Evolutionary conservation across 2,329 filamentous ascomycete species (phyloP).

Genomic region (Clonostachys rosea): DNA sequence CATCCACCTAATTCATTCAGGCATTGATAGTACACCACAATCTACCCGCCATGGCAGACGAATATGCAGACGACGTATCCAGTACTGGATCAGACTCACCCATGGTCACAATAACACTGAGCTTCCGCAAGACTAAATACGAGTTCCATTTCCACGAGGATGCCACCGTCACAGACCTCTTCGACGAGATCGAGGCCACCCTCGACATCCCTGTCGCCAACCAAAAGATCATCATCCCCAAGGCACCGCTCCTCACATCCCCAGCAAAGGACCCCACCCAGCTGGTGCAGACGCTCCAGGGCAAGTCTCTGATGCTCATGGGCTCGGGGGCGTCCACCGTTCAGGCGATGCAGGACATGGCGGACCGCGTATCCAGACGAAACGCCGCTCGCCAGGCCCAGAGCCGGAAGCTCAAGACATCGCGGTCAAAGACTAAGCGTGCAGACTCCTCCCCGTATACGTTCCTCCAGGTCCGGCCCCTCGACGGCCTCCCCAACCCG

Average conservation of each 20-base stretch:
- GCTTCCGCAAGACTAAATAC: constrained; percentile 39
- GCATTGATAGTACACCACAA: too few relatives aligned
- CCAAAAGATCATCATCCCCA: constrained; percentile 66
- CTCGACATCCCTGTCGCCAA: constrained; percentile 57
- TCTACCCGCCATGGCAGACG: too few relatives aligned
- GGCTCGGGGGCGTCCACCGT: constrained; percentile 59
- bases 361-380: constrained; percentile 39
- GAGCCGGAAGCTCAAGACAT: constrained; percentile 8
- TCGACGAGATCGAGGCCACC: constrained; percentile 46
- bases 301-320: constrained; percentile 62
- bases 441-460: constrained; percentile 67
- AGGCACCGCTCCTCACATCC: constrained; percentile 58
- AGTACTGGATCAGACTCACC: constrained; percentile 7
- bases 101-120: constrained; percentile 37
- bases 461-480: constrained; percentile 72
- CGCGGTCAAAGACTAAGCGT: constrained; percentile 10
- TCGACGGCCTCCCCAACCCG: constrained; percentile 73
- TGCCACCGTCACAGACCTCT: constrained; percentile 53
- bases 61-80: too few relatives aligned
- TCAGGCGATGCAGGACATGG: constrained; percentile 45
- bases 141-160: constrained; percentile 35
- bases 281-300: constrained; percentile 38
- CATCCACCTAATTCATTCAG: too few relatives aligned
- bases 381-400: constrained; percentile 28
- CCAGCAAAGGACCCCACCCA: constrained; percentile 57